Conservation (phyloP, 2,329 filamentous ascomycete species). For the Aspergillus flavus region DNA sequence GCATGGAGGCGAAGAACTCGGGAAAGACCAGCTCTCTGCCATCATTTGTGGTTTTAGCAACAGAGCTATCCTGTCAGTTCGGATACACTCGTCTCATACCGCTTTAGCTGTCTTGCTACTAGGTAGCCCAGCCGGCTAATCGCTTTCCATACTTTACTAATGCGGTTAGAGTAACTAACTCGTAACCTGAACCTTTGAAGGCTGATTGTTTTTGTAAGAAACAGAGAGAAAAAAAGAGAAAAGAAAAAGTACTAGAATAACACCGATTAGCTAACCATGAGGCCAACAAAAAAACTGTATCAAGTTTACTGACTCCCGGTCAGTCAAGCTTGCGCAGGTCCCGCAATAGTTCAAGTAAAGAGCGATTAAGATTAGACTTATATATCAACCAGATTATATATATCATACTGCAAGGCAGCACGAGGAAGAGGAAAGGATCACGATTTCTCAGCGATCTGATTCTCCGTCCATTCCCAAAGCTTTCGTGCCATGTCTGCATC, state of each 20-base stretch:
- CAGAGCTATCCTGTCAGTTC: too few species aligned
- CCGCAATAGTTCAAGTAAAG: neutral
- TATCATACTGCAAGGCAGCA: neutral
- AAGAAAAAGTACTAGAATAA: neutral
- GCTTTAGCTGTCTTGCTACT: too few species aligned
- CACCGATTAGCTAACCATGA: neutral
- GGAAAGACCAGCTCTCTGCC: too few species aligned
- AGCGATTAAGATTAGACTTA: neutral
- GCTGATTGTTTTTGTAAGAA: neutral
- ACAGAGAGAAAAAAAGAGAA: neutral
- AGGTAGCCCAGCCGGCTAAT: too few species aligned
- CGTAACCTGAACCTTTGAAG: neutral
- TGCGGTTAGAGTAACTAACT: too few species aligned
- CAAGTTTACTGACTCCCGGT: neutral
- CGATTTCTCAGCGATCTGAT: constrained; percentile 29
- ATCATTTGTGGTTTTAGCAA: too few species aligned
- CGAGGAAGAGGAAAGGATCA: neutral
- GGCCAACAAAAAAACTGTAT: neutral
- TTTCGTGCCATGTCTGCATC: constrained; percentile 36
- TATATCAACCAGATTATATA: neutral
- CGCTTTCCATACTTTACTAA: too few species aligned
- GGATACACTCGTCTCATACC: too few species aligned
- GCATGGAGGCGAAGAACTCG: too few species aligned
- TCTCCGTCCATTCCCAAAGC: constrained; percentile 51
- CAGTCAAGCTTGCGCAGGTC: neutral